Percentiles rank a stretch among this genome's conserved stretches.
These are phyloP conservation scores for Ogataea henricii DNA, from an alignment of 805 yeast genomes.

Conservation along the genomic window DNA sequence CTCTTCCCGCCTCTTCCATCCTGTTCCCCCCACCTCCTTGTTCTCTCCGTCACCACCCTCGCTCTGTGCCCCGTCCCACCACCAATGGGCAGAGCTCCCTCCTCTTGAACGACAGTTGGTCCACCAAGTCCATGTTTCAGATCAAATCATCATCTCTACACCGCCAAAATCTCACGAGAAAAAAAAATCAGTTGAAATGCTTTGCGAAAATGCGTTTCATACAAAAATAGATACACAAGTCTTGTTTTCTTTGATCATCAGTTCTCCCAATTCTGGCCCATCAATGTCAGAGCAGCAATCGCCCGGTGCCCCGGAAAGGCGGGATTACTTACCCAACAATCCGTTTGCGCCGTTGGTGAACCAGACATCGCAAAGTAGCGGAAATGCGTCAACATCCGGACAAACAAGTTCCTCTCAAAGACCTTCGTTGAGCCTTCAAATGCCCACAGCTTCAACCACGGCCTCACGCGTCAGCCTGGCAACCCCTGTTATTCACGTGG, in stretches of 20 bases:
- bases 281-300: not conserved
- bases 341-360: constrained; percentile 11
- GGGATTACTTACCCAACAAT: constrained; percentile 9
- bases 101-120: too few relatives aligned
- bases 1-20: too few relatives aligned
- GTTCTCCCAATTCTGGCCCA: too few relatives aligned
- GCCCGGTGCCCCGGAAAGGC: not conserved
- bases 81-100: too few relatives aligned
- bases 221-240: not conserved
- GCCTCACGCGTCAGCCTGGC: not conserved
- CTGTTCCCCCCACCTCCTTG: too few relatives aligned
- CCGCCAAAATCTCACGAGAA: not conserved
- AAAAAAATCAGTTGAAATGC: not conserved
- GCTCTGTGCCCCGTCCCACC: too few relatives aligned
- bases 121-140: not conserved
- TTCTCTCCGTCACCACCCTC: too few relatives aligned
- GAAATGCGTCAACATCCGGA: not conserved
- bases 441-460: not conserved
- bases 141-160: not conserved
- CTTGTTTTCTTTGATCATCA: too few relatives aligned
- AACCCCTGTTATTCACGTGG: constrained; percentile 12
- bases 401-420: constrained; percentile 4
- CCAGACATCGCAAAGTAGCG: not conserved
- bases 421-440: constrained; percentile 9
- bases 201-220: not conserved